A percentile compares a stretch with the other conserved stretches of the same genome.
These are phyloP conservation scores for Apiotrichum domesticum DNA, from an alignment of 1,284 basidiomycete species.

Conservation along the genomic window DNA sequence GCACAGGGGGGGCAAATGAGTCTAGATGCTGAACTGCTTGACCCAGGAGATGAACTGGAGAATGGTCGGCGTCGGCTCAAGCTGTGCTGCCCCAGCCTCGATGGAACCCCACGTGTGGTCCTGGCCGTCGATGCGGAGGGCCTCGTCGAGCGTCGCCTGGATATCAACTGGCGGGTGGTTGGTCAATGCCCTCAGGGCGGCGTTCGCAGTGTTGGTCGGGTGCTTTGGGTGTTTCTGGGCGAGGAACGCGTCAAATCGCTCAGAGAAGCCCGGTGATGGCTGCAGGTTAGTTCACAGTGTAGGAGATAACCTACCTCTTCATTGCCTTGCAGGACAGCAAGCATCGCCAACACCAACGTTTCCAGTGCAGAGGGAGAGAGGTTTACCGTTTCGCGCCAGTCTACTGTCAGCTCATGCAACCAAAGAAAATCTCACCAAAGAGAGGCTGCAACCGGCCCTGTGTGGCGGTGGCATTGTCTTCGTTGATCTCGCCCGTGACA, in stretches of 20 bases:
- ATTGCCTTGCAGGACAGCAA: not conserved
- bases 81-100: not conserved
- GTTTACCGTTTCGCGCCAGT: conserved; percentile 7
- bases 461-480: not conserved
- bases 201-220: conserved; percentile 12
- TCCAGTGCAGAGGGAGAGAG: conserved; percentile 5
- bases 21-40: not conserved
- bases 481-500: conserved; percentile 4
- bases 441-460: not conserved
- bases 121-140: conserved; percentile 5
- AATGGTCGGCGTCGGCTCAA: not conserved
- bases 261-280: not conserved
- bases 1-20: too few species aligned
- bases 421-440: not conserved
- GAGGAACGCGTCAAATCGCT: not conserved
- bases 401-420: not conserved
- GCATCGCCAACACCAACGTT: conserved; percentile 1
- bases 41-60: not conserved
- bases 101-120: conserved; percentile 1
- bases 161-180: conserved; percentile 5
- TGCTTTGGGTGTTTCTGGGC: conserved; percentile 1
- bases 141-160: not conserved
- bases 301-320: not conserved
- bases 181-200: conserved; percentile 2
- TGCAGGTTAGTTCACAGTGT: not conserved